Evolutionary conservation across 73 alveolate species (phyloP), one percentile per base, ranked within the genome.

Genomic region (Diophrys sp.): DNA sequence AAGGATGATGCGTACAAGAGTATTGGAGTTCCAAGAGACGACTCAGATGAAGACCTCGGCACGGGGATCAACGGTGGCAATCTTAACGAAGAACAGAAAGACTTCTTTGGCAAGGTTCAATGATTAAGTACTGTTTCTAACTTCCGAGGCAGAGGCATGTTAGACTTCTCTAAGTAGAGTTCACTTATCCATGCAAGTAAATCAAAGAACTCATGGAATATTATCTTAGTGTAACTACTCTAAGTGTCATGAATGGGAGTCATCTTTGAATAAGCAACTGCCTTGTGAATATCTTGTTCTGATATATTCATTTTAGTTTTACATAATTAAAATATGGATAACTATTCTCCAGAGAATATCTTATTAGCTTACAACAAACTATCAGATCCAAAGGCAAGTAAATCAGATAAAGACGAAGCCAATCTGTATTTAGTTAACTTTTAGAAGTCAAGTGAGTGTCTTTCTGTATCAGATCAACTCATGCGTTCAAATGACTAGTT

Each of bases 201-300:
- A 33, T 81, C 83, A 33, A 81, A 33, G 27, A 81, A 67, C 56
- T 81, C 89, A 14, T 33, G 78, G 76, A 81, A 81, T 33, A 54
- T 34, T 30, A 81, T 26, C 0, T 29, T 8, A 53, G 71, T 44
- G 54, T 81, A 81, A 44, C 18, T 44, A 11, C 18, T 11, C 18
- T 5, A 44, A 44, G 62, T 5, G 18, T 44, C 62, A 44, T 44
- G 62, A 18, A 44, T 44, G 5, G 62, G 62, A 44, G 62, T 44
- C 62, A 44, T 44, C 18, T 44, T 44, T 11, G 62, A 44, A 44
- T 44, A 44, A 44, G n/a, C 5, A 11, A 44, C 18, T 11, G 62
- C 62, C 8, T 73, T 31, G 18, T 11, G 18, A 1, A 68, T 1
- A 2, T 77, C 31, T 23, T 81, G 79, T 29, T 54, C 73, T 2